A percentile compares a stretch with the other conserved stretches of the same genome.
phyloP scores from a whole-genome alignment of 305 asterid genomes.

The Plantago lanceolata region DNA sequence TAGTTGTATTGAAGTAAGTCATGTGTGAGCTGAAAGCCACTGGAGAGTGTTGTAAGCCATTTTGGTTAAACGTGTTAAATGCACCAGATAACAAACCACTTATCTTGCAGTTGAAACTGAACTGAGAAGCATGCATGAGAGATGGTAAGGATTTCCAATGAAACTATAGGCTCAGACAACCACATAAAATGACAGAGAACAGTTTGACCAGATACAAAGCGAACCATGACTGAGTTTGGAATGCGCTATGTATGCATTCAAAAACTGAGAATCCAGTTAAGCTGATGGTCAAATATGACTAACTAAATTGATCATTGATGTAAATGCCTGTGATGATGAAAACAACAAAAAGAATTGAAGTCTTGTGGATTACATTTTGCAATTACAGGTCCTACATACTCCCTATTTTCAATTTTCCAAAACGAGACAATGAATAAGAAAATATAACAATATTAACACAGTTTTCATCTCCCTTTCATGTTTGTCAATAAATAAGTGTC shows the following conservation, averaged over 20 bases:
- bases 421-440: not conserved
- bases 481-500: not conserved
- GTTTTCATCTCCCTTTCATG: slow-evolving; percentile 3
- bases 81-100: too few relatives aligned
- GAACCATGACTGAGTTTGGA: not conserved
- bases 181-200: not conserved
- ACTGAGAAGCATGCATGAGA: not conserved
- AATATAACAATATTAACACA: not conserved
- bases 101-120: not conserved
- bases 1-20: too few relatives aligned
- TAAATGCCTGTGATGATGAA: not conserved
- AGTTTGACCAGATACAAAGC: not conserved
- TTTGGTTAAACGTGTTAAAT: too few relatives aligned
- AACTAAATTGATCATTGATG: not conserved
- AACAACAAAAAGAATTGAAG: not conserved
- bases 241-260: not conserved
- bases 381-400: not conserved
- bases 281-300: not conserved
- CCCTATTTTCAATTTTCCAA: not conserved
- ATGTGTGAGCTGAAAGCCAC: too few relatives aligned
- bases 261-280: not conserved
- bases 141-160: not conserved
- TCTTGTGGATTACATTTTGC: not conserved
- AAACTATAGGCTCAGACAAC: too few relatives aligned
- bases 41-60: too few relatives aligned